A percentile compares a stretch with the other conserved stretches of the same genome.
These are phyloP conservation scores for Silene latifolia DNA, from an alignment of 148 eudicot species.

Conservation along the genomic window DNA sequence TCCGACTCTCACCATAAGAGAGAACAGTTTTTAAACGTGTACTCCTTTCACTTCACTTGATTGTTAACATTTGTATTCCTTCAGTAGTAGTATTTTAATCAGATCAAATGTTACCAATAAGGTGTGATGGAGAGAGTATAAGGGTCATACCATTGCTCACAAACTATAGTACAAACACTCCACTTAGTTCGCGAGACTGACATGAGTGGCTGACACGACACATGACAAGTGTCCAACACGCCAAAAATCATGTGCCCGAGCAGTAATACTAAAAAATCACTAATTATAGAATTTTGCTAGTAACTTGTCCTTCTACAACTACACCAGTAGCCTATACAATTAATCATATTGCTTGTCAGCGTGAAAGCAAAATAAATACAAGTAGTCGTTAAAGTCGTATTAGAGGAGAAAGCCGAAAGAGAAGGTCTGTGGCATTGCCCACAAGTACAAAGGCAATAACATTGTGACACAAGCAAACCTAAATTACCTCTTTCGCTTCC, in stretches of 20 bases:
- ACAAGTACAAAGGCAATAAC: background rate
- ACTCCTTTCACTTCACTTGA: too few species aligned
- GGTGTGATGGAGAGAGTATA: too few species aligned
- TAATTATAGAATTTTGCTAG: background rate
- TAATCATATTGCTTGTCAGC: background rate
- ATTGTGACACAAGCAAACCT: slow-evolving; percentile 8
- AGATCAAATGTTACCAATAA: background rate
- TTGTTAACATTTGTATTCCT: background rate
- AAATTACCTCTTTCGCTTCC: slow-evolving; percentile 83
- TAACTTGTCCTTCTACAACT: background rate
- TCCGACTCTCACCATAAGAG: background rate
- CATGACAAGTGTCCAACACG: background rate
- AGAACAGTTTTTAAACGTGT: too few species aligned
- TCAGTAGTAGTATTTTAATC: background rate
- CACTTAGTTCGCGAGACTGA: too few species aligned
- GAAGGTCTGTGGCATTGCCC: background rate
- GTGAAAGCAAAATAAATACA: background rate
- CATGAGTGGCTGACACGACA: background rate
- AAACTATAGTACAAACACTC: too few species aligned
- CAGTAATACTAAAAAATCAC: background rate
- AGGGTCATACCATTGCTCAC: too few species aligned
- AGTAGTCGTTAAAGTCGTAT: background rate
- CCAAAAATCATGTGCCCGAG: background rate
- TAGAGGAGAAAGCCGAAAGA: background rate
- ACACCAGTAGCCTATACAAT: background rate